Percentiles rank a stretch among this genome's conserved stretches.
Conservation (phyloP, 2,329 filamentous ascomycete species). For the Ramularia endophylla region DNA sequence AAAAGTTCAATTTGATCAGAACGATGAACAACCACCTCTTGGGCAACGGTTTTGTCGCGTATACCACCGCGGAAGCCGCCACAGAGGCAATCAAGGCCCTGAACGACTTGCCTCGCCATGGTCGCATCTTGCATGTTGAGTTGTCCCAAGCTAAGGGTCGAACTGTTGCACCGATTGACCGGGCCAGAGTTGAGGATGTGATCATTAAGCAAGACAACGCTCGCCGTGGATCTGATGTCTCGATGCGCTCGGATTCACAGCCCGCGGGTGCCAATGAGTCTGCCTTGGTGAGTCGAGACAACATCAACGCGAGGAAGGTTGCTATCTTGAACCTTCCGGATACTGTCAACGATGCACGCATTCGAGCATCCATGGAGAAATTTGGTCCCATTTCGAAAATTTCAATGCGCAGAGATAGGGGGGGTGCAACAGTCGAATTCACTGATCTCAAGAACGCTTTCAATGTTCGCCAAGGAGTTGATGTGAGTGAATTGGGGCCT, state of each 20-base stretch:
- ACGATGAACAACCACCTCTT: constrained; percentile 63
- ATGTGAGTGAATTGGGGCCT: constrained; percentile 35
- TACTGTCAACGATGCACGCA: constrained; percentile 81
- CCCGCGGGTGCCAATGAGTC: constrained; percentile 17
- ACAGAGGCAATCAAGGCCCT: constrained; percentile 27
- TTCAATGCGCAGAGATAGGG: constrained; percentile 71
- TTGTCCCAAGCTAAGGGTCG: constrained; percentile 25
- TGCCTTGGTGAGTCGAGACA: constrained; percentile 10
- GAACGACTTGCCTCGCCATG: constrained; percentile 30
- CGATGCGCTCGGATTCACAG: constrained; percentile 18
- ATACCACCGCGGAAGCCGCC: constrained; percentile 50
- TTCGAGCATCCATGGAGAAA: constrained; percentile 65
- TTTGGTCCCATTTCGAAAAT: constrained; percentile 69
- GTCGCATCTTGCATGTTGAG: constrained; percentile 31
- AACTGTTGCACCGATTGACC: constrained; percentile 24
- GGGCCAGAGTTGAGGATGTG: constrained; percentile 27
- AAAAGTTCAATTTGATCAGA: constrained; percentile 64
- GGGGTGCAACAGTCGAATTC: constrained; percentile 83
- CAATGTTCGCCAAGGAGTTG: constrained; percentile 53
- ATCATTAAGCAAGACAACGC: constrained; percentile 26
- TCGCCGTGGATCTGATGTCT: constrained; percentile 26
- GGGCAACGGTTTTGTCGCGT: constrained; percentile 77
- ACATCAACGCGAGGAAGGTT: constrained; percentile 59
- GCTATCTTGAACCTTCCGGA: constrained; percentile 83
- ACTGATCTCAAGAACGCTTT: constrained; percentile 64